phyloP scores from a whole-genome alignment of 1,139 yeast species.

The Wickerhamiella infanticola region DNA sequence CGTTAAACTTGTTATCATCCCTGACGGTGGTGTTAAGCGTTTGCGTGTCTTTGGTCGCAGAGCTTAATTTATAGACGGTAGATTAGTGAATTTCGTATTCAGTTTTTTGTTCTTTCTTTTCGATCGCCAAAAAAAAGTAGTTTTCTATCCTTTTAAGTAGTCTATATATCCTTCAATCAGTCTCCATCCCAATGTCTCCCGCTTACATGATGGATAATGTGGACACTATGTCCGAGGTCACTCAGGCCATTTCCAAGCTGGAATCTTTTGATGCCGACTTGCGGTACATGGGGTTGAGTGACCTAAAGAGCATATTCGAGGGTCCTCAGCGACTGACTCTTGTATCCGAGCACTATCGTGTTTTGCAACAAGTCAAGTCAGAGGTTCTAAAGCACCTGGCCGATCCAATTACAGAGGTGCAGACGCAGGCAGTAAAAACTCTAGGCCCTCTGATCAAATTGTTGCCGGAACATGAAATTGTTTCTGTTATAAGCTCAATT shows the following conservation, averaged over 20 bases:
- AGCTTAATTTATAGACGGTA: constrained; percentile 15
- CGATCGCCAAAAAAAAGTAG: background rate
- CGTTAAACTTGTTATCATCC: constrained; percentile 67
- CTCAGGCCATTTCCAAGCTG: constrained; percentile 16
- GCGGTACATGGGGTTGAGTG: constrained; percentile 77
- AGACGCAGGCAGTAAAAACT: constrained; percentile 52
- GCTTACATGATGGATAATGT: too few relatives aligned
- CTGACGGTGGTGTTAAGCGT: constrained; percentile 94
- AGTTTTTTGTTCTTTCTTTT: background rate
- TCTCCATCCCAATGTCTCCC: too few relatives aligned
- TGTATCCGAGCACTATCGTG: background rate
- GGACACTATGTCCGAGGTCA: background rate
- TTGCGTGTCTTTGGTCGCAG: constrained; percentile 62
- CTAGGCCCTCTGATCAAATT: constrained; percentile 27
- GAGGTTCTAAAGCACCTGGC: constrained; percentile 38
- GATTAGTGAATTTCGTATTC: background rate
- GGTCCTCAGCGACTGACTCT: constrained; percentile 4
- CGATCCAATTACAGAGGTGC: constrained; percentile 63
- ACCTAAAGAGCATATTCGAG: constrained; percentile 21
- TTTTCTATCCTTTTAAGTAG: too few relatives aligned
- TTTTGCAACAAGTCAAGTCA: constrained; percentile 26
- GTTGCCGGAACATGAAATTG: constrained; percentile 15
- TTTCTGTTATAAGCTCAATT: constrained; percentile 12
- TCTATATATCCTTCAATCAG: too few relatives aligned
- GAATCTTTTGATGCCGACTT: constrained; percentile 53